A percentile compares a stretch with the other conserved stretches of the same genome.
phyloP scores from a whole-genome alignment of 495 filamentous ascomycete genomes.

The Neurospora pannonica region DNA sequence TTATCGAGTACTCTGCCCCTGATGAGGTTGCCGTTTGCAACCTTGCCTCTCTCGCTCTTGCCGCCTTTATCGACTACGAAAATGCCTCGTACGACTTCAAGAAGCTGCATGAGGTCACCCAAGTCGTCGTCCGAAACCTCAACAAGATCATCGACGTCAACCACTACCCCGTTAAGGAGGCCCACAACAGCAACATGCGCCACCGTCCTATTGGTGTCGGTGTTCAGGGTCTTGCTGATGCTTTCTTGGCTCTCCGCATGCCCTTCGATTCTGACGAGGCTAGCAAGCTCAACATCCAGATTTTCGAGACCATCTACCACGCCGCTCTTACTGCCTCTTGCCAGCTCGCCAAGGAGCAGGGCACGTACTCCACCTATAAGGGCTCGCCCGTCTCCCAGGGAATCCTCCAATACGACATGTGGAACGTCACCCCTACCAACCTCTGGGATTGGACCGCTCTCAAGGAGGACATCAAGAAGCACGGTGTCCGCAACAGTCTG shows the following conservation, averaged over 20 bases:
- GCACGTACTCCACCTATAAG: slow-evolving; percentile 80
- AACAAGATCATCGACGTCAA: slow-evolving; percentile 98
- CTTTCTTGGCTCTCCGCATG: slow-evolving; percentile 91
- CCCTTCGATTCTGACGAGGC: slow-evolving; percentile 95
- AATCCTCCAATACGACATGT: slow-evolving; percentile 98
- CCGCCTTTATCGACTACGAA: slow-evolving; percentile 75
- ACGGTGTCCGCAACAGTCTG: slow-evolving; percentile 89
- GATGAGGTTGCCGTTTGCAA: slow-evolving; percentile 99
- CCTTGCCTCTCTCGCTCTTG: slow-evolving; percentile 85
- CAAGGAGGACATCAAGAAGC: slow-evolving; percentile 82
- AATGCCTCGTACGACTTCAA: slow-evolving; percentile 83
- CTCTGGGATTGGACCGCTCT: slow-evolving; percentile 94
- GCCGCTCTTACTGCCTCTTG: slow-evolving; percentile 83
- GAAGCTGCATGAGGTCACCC: slow-evolving; percentile 86
- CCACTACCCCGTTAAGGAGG: slow-evolving; percentile 91
- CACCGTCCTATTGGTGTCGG: slow-evolving; percentile 91
- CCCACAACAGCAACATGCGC: slow-evolving; percentile 88
- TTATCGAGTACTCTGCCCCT: slow-evolving; percentile 91
- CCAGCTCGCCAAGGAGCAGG: slow-evolving; percentile 71
- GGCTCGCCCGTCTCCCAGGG: slow-evolving; percentile 93
- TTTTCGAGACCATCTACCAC: slow-evolving; percentile 99
- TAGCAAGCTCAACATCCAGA: slow-evolving; percentile 88
- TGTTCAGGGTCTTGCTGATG: slow-evolving; percentile 98
- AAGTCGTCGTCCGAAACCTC: slow-evolving; percentile 82
- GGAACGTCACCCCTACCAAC: slow-evolving; percentile 82